Evolutionary conservation across 169 alveolate species (phyloP), one percentile per base, ranked within the genome.

Genomic region (Eimeria praecox): DNA sequence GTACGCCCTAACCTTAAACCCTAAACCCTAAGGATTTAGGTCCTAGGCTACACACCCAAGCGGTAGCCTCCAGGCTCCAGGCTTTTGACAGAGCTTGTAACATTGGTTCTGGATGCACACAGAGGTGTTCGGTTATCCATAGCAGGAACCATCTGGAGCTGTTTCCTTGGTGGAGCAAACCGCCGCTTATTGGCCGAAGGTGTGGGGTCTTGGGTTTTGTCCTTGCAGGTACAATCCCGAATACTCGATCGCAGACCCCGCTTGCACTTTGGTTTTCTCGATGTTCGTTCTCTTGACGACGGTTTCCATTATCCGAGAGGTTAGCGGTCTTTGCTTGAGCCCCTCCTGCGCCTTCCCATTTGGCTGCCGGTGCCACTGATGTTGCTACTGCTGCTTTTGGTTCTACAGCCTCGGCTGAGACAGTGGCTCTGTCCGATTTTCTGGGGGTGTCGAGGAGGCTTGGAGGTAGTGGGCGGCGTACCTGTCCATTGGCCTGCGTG

Each of bases 221-320:
- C 44, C 85, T 49, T 69, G 59, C 90, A 95, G 97, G 97, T 91
- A 94, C 94, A 90, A 97, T 44, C 99, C 99, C 46, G 94, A 95
- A 38, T 98, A 97, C 94, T 94, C 97, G 27, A 96, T 98, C 38
- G 99, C 99, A 24, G 99, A 99, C 82, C 99, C 99, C 44, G 96
- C 99, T 24, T 99, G 99, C 97, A 99, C 99, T 0, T 97, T 98
- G 94, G 75, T 99, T 38, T 99, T 99, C 94, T 98, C 99, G 78
- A 97, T 98, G 62, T 95, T 99, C 75, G 99, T 99, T 40, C 96
- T 98, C 49, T 97, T 98, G 82, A 99, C 99, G 46, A 99, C 99
- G 33, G 92, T 98, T 40, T 98, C 98, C 33, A 98, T 99, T 49
- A 95, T 98, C 75, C 98, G 97, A 92, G 99, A 99, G 95, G 98